Conservation (phyloP, 2,329 filamentous ascomycete genomes). For the Beauveria australis region DNA sequence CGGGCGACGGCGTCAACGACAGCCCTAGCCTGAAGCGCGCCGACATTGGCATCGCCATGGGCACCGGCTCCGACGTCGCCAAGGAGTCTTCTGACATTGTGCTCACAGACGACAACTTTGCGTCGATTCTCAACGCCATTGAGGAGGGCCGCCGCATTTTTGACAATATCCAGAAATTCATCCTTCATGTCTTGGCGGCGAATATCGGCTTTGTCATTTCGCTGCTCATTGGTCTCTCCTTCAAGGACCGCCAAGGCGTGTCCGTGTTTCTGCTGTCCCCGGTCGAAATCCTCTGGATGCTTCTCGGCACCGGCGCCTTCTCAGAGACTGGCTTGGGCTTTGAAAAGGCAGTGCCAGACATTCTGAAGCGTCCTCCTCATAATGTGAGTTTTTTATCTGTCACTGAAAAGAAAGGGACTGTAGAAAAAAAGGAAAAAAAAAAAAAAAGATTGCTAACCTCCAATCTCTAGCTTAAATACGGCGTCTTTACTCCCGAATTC, state of each 20-base stretch:
- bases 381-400: constrained; percentile 28
- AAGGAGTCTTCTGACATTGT: constrained; percentile 60
- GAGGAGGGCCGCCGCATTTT: constrained; percentile 62
- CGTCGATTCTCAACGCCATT: constrained; percentile 32
- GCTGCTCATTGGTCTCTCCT: constrained; percentile 58
- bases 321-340: constrained; percentile 67
- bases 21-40: constrained; percentile 57
- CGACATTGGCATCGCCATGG: constrained; percentile 66
- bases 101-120: constrained; percentile 62
- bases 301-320: constrained; percentile 63
- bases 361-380: constrained; percentile 58
- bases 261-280: constrained; percentile 64
- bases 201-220: constrained; percentile 61
- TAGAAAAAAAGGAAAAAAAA: too few species aligned
- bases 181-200: constrained; percentile 56
- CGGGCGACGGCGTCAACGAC: constrained; percentile 64
- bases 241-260: constrained; percentile 55
- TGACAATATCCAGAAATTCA: constrained; percentile 65
- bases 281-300: constrained; percentile 67
- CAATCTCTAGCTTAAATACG: constrained; percentile 28
- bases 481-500: constrained; percentile 58
- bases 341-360: constrained; percentile 58
- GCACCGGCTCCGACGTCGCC: constrained; percentile 60
- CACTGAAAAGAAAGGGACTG: not conserved
- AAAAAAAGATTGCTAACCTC: not conserved